Percentiles rank a stretch among this genome's conserved stretches.
phyloP scores from a whole-genome alignment of 805 yeast species.

The Saturnispora gosingensis region DNA sequence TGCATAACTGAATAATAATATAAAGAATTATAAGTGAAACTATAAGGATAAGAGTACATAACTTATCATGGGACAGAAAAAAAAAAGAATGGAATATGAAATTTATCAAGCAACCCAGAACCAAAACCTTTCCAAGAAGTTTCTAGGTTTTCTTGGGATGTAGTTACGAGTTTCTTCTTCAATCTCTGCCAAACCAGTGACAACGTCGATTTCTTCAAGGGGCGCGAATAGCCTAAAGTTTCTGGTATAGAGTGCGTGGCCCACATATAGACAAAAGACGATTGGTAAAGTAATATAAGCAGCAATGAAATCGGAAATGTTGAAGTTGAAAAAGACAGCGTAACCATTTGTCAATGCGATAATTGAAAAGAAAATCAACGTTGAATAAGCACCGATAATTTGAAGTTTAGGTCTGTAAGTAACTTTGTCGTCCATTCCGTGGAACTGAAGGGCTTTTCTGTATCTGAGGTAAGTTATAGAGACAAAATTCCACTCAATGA shows the following conservation, averaged over 20 bases:
- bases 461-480: constrained; percentile 48
- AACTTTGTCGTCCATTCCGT: constrained; percentile 42
- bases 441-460: constrained; percentile 52
- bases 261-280: constrained; percentile 42
- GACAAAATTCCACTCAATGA: constrained; percentile 53
- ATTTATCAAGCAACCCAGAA: constrained; percentile 33
- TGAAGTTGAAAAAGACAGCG: constrained; percentile 44
- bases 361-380: constrained; percentile 33
- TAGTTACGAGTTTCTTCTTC: constrained; percentile 41
- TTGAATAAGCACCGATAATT: constrained; percentile 50
- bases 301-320: constrained; percentile 52
- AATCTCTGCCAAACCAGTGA: constrained; percentile 51
- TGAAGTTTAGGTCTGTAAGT: constrained; percentile 49
- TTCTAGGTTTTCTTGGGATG: constrained; percentile 26
- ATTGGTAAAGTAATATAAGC: constrained; percentile 56
- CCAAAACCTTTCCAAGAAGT: constrained; percentile 40
- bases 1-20: neutral
- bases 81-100: neutral
- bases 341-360: constrained; percentile 49
- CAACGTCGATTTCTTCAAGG: constrained; percentile 49
- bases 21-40: neutral
- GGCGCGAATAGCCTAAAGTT: constrained; percentile 41
- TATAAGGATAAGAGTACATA: neutral
- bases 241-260: constrained; percentile 43
- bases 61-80: neutral